Percentiles rank a stretch among this genome's conserved stretches.
phyloP scores from a whole-genome alignment of 305 asterid genomes.

The Ilex paraguariensis region DNA sequence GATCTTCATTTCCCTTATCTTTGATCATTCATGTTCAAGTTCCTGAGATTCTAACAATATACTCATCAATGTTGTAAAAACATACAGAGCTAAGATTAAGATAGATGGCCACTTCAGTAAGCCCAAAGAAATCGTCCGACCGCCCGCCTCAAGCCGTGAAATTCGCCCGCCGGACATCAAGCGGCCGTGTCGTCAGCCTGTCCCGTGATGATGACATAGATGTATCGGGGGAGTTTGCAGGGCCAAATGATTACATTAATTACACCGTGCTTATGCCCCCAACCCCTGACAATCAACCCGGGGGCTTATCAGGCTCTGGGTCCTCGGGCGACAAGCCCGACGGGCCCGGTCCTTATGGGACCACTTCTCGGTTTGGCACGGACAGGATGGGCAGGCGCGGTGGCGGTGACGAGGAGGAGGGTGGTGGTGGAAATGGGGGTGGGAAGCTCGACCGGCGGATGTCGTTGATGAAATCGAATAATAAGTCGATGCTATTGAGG shows the following conservation, averaged over 20 bases:
- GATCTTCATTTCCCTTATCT: not conserved
- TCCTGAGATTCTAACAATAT: too few relatives aligned
- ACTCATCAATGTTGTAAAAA: too few relatives aligned
- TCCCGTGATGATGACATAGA: constrained; percentile 68
- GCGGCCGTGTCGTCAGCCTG: constrained; percentile 71
- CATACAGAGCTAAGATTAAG: too few relatives aligned
- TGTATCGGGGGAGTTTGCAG: constrained; percentile 33
- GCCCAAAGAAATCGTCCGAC: constrained; percentile 23
- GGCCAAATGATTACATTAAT: constrained; percentile 49
- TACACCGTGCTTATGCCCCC: constrained; percentile 97
- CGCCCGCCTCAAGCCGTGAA: constrained; percentile 48
- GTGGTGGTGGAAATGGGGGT: constrained; percentile 9
- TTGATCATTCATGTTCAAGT: not conserved
- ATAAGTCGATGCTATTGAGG: constrained; percentile 73
- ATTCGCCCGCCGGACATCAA: constrained; percentile 65
- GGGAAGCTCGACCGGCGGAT: constrained; percentile 64
- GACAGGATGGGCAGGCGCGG: constrained; percentile 31
- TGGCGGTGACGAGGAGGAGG: constrained; percentile 18
- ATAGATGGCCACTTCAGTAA: constrained; percentile 30
- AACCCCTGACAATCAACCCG: constrained; percentile 91
- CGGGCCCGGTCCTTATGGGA: constrained; percentile 42
- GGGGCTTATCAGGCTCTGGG: constrained; percentile 20
- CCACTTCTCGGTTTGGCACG: constrained; percentile 40
- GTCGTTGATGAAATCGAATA: constrained; percentile 52
- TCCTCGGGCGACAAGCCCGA: constrained; percentile 65